Evolutionary conservation across 176 grass and related monocot genomes (phyloP), one percentile per base, ranked within the genome.

Genomic region (Elymus sibiricus): DNA sequence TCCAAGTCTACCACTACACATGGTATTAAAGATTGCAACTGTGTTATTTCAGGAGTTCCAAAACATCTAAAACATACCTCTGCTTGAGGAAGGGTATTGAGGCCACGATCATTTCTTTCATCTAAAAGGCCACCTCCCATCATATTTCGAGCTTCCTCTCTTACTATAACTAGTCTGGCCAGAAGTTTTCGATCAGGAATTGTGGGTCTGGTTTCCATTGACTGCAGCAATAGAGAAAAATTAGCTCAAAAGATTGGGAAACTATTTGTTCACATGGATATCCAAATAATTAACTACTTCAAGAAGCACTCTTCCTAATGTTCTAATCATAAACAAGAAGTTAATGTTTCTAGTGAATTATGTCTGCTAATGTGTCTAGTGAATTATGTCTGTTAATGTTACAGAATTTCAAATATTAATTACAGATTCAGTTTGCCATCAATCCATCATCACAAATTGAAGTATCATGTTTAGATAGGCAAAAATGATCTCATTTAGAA

Each of bases 121-220:
- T 98, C 97, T 86, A 95, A 84, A 24, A 98, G 58, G n/a, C 97
- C 97, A 87, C 97, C 97, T 84, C 90, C 97, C 97, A 95, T 94
- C 97, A 95, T 91, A 82, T 92, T 95, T 67, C 86, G 86, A 84
- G 97, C 90, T 89, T 98, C 93, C 74, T 98, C 93, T 76, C 97
- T 91, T 79, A 95, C 83, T 74, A 95, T 89, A 87, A 98, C 93
- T 83, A 95, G 85, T 76, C 97, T 94, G 37, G 88, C 97, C 76
- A 95, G 88, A 88, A 98, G 88, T 53, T 95, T 95, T 70, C 90
- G 79, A 79, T 98, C 97, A 29, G 84, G 90, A 90, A 98, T 74
- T 37, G 53, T 88, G 70, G 90, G 88, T 76, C 92, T 94, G 13
- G 86, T 84, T 85, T 95, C 96, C 96, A 98, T 98, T 66, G 85